Conservation (phyloP, 352 stramenopile genomes). For the Phytophthora fragariaefolia region DNA sequence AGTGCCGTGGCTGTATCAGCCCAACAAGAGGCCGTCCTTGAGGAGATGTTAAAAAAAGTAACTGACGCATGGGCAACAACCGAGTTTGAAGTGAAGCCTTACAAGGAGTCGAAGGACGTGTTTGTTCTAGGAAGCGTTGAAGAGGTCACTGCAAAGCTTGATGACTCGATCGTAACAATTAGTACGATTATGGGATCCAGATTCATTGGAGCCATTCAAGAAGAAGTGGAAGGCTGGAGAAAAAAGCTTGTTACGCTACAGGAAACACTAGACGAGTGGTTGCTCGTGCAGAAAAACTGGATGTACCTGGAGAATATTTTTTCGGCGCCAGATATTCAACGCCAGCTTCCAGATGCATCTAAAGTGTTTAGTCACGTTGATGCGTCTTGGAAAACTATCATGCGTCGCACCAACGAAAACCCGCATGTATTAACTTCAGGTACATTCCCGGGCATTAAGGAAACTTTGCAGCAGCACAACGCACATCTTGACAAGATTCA, state of each 20-base stretch:
- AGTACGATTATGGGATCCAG: constrained; percentile 93
- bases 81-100: constrained; percentile 93
- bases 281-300: constrained; percentile 90
- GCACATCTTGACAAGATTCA: constrained; percentile 91
- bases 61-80: constrained; percentile 86
- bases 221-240: constrained; percentile 90
- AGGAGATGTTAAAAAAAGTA: constrained; percentile 95
- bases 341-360: constrained; percentile 89
- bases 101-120: constrained; percentile 94
- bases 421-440: constrained; percentile 87
- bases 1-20: constrained; percentile 84
- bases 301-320: constrained; percentile 92
- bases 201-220: constrained; percentile 91
- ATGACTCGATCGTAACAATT: constrained; percentile 95
- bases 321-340: constrained; percentile 90
- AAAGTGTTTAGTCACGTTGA: constrained; percentile 94
- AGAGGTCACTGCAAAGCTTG: constrained; percentile 91
- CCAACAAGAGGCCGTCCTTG: constrained; percentile 91
- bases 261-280: constrained; percentile 89
- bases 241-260: constrained; percentile 85
- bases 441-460: constrained; percentile 81
- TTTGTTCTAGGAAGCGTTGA: constrained; percentile 93
- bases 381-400: constrained; percentile 92
- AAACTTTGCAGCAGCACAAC: constrained; percentile 88
- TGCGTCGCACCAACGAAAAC: constrained; percentile 88